Conservation (phyloP, 495 filamentous ascomycete genomes). For the Hypoxylon trugodes region DNA sequence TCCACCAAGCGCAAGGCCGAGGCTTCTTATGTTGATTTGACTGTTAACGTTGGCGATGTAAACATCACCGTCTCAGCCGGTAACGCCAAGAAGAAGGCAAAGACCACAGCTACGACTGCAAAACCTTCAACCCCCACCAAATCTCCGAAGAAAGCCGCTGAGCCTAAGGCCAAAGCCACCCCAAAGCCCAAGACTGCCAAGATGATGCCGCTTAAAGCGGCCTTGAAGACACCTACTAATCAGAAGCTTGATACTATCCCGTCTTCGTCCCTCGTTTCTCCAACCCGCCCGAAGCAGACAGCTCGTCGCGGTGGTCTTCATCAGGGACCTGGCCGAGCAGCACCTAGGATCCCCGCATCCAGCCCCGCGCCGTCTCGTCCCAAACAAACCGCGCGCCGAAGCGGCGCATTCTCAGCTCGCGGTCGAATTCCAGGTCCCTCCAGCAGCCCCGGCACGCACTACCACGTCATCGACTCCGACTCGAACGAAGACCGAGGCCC, state of each 20-base stretch:
- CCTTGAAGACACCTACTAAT: neutral
- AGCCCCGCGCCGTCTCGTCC: neutral
- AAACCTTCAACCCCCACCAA: constrained; percentile 27
- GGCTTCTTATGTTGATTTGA: constrained; percentile 31
- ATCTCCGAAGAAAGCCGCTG: neutral
- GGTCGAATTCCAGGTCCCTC: neutral
- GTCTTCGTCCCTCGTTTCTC: constrained; percentile 4
- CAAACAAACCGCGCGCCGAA: neutral
- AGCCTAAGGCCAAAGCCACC: constrained; percentile 12
- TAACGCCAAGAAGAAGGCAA: constrained; percentile 28
- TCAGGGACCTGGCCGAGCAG: constrained; percentile 20
- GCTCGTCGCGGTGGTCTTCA: constrained; percentile 34
- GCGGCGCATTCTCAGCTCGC: neutral
- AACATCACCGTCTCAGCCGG: constrained; percentile 38
- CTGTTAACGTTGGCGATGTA: constrained; percentile 32
- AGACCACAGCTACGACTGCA: constrained; percentile 15
- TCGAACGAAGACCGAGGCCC: constrained; percentile 33
- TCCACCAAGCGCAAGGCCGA: constrained; percentile 48
- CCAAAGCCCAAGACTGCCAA: constrained; percentile 33
- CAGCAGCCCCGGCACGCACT: neutral
- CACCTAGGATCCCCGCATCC: neutral
- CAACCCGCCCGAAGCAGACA: constrained; percentile 13
- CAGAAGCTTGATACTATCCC: neutral
- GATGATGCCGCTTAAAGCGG: constrained; percentile 29
- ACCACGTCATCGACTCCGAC: constrained; percentile 5